A percentile compares a stretch with the other conserved stretches of the same genome.
Evolutionary conservation across 257 asterid species (phyloP).

Genomic region (Ligustrum vulgare): DNA sequence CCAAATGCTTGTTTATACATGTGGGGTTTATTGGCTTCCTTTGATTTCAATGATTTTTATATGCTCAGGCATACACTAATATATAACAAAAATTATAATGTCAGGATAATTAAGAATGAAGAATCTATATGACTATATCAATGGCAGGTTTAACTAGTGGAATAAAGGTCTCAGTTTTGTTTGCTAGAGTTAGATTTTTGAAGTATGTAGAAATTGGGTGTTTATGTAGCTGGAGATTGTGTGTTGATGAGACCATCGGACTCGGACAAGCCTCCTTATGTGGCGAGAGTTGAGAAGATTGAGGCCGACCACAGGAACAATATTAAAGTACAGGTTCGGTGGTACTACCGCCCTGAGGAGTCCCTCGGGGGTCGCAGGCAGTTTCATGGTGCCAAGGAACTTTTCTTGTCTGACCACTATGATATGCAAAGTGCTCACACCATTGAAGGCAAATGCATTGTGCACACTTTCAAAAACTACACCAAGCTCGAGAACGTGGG

Average conservation of each 20-base stretch:
- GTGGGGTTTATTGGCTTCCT: neutral
- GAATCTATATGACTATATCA: neutral
- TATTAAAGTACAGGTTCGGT: constrained; percentile 67
- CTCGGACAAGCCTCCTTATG: constrained; percentile 72
- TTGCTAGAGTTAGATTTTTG: constrained; percentile 19
- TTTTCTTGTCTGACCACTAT: constrained; percentile 77
- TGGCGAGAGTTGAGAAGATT: constrained; percentile 76
- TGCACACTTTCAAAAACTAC: constrained; percentile 78
- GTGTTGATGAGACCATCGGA: constrained; percentile 81
- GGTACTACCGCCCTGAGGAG: constrained; percentile 89
- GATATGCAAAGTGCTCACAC: constrained; percentile 92
- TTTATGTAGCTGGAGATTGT: constrained; percentile 76
- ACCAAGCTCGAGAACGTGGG: constrained; percentile 86
- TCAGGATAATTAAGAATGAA: neutral
- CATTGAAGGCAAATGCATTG: constrained; percentile 83
- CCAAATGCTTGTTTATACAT: neutral
- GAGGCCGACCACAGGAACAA: constrained; percentile 79
- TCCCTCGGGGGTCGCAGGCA: constrained; percentile 88
- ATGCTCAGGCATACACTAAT: neutral
- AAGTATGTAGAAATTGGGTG: constrained; percentile 13
- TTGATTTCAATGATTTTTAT: neutral
- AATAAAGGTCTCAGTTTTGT: neutral
- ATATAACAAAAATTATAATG: neutral
- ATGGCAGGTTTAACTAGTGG: neutral
- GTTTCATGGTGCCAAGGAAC: constrained; percentile 90